Evolutionary conservation across 371 early-diverging fungal genomes (phyloP), one percentile per base, ranked within the genome.

Genomic region (Mortierella sp.): DNA sequence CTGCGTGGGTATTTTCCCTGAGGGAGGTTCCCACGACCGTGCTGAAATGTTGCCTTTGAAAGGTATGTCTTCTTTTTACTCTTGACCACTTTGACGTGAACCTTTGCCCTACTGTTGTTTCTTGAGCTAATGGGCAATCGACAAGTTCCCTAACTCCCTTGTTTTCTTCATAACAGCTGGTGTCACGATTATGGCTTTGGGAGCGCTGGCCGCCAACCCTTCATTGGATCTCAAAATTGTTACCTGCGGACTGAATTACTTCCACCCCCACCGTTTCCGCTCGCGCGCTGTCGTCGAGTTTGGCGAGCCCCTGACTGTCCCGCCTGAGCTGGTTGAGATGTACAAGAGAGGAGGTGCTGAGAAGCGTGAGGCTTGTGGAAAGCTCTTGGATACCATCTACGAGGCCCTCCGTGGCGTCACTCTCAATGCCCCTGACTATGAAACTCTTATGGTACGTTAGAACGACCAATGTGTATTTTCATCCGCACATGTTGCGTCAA

Each of bases 1-100:
- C 63, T 96, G 97, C 81, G 93, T 99, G n/a, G 98, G 98, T 21
- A 98, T 99, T 71, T 99, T 99, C 88, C 99, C 99, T 10, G 99
- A 99, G 88, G 99, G 99, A 63, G 99, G 99, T 24, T 96, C 95
- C 77, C 99, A 99, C 88, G 99, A 99, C 87, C 95, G 98, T 73
- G 91, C 97, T 11, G 96, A 98, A 78, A 94, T 99, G 93, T 86
- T 99, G 68, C 99, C 99, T 26, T 90, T 99, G 70, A 99, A 99
- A 93, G 93, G 93, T 93, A 90, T 58, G 31, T 45, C 8, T 31
- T 10, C 24, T 14, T 16, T 16, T 42, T 16, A 24, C 68, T 14
- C 10, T 34, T 24, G 16, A 48, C 14, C 13, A 8, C 48, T 48
- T 13, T 13, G 50, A 11, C 24, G 7, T 65, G 42, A 16, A 9